Conservation (phyloP, 257 asterid genomes). For the Solanum chmielewskii region DNA sequence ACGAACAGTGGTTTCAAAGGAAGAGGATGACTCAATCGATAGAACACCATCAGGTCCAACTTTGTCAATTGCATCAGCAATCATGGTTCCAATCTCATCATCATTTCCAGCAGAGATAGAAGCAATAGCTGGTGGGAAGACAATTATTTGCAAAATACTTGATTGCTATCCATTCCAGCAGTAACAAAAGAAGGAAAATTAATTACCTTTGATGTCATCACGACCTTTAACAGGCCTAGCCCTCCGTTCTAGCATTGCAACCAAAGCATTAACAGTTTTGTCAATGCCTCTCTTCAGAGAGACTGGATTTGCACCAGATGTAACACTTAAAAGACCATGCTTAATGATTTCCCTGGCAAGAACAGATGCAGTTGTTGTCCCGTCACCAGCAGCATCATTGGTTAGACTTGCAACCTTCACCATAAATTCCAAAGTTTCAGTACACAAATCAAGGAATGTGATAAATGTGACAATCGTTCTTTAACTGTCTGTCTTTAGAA, state of each 20-base stretch:
- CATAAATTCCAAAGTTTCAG: slow-evolving; percentile 28
- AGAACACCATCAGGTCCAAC: slow-evolving; percentile 99
- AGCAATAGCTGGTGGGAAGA: slow-evolving; percentile 55
- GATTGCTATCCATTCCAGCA: not conserved
- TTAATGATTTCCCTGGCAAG: slow-evolving; percentile 94
- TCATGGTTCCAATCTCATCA: slow-evolving; percentile 72
- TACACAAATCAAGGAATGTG: slow-evolving; percentile 1
- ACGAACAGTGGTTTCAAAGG: slow-evolving; percentile 89
- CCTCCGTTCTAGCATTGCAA: slow-evolving; percentile 69
- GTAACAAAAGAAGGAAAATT: not conserved
- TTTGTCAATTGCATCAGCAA: slow-evolving; percentile 95
- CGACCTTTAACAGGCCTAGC: slow-evolving; percentile 90
- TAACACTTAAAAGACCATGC: slow-evolving; percentile 80
- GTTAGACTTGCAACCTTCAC: slow-evolving; percentile 96
- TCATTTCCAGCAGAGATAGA: slow-evolving; percentile 92
- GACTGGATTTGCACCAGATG: slow-evolving; percentile 97
- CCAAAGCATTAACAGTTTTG: slow-evolving; percentile 58
- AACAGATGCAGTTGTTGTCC: slow-evolving; percentile 89
- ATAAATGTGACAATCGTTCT: not conserved
- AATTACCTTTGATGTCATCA: slow-evolving; percentile 77
- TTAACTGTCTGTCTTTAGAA: not conserved
- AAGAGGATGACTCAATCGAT: slow-evolving; percentile 93
- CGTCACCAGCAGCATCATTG: slow-evolving; percentile 98
- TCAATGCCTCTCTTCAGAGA: slow-evolving; percentile 89
- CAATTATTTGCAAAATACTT: not conserved